These are phyloP conservation scores for Jamesozyma jinghongensis DNA, from an alignment of 805 yeast species.

Conservation along the genomic window DNA sequence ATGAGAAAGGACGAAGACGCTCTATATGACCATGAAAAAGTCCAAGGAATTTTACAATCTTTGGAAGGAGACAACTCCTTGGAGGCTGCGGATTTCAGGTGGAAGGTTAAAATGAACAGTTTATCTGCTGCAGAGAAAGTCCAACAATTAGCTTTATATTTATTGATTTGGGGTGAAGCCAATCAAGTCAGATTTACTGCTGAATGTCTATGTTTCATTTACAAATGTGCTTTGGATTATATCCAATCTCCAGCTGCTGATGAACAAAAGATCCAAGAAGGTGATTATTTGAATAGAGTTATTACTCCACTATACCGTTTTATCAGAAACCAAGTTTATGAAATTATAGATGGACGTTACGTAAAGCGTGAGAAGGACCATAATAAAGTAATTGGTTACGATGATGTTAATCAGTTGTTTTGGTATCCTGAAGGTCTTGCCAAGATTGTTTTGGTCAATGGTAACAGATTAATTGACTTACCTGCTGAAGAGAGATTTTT, in stretches of 20 bases:
- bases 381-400: slow-evolving; percentile 79
- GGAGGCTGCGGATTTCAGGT: slow-evolving; percentile 78
- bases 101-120: slow-evolving; percentile 57
- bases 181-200: slow-evolving; percentile 82
- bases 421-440: slow-evolving; percentile 99
- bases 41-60: slow-evolving; percentile 49
- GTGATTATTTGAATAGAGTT: slow-evolving; percentile 83
- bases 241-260: slow-evolving; percentile 81
- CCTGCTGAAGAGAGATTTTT: slow-evolving; percentile 82
- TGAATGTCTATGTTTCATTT: slow-evolving; percentile 77
- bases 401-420: slow-evolving; percentile 95
- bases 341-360: slow-evolving; percentile 69
- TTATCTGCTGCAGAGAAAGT: slow-evolving; percentile 49
- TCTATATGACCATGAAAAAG: slow-evolving; percentile 33
- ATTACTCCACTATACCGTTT: slow-evolving; percentile 82
- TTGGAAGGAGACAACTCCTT: slow-evolving; percentile 76
- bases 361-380: slow-evolving; percentile 81
- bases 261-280: slow-evolving; percentile 71
- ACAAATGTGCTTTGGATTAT: slow-evolving; percentile 86
- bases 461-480: slow-evolving; percentile 80
- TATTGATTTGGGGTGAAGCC: slow-evolving; percentile 86
- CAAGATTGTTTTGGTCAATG: slow-evolving; percentile 83
- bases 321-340: slow-evolving; percentile 73
- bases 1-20: slow-evolving; percentile 17
- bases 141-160: slow-evolving; percentile 58